Conservation (phyloP, 306 rosid species). For the Cucurbita pepo region DNA sequence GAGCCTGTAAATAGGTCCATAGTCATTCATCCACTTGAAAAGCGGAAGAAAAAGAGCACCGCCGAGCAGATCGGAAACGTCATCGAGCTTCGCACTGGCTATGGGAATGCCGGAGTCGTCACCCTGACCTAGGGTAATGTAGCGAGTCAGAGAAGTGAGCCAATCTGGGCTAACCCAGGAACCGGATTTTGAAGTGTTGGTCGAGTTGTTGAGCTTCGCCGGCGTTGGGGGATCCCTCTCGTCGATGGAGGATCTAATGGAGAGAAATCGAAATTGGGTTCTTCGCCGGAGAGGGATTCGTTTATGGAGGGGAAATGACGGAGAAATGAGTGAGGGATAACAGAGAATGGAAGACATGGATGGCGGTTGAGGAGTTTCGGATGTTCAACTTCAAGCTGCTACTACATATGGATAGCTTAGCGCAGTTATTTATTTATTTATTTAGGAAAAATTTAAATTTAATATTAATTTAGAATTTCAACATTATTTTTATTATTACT, state of each 20-base stretch:
- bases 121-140: constrained; percentile 28
- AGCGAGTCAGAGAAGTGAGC: constrained; percentile 66
- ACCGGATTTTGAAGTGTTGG: constrained; percentile 16
- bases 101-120: constrained; percentile 61
- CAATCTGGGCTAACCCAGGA: constrained; percentile 96
- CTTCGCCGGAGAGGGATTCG: constrained; percentile 11
- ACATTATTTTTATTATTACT: no score
- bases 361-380: background rate
- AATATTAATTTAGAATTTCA: no score
- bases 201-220: constrained; percentile 9
- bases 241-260: constrained; percentile 39
- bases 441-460: no score
- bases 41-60: constrained; percentile 85
- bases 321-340: constrained; percentile 10
- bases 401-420: background rate
- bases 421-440: background rate
- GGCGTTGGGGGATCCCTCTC: constrained; percentile 15
- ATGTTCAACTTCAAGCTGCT: background rate
- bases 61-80: constrained; percentile 85
- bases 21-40: constrained; percentile 76
- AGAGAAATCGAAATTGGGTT: constrained; percentile 15
- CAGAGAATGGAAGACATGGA: constrained; percentile 15
- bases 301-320: constrained; percentile 10
- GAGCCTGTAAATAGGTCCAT: constrained; percentile 70
- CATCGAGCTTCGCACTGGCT: constrained; percentile 69